phyloP scores from a whole-genome alignment of 2,329 filamentous ascomycete species.

The Fusarium chuoi region DNA sequence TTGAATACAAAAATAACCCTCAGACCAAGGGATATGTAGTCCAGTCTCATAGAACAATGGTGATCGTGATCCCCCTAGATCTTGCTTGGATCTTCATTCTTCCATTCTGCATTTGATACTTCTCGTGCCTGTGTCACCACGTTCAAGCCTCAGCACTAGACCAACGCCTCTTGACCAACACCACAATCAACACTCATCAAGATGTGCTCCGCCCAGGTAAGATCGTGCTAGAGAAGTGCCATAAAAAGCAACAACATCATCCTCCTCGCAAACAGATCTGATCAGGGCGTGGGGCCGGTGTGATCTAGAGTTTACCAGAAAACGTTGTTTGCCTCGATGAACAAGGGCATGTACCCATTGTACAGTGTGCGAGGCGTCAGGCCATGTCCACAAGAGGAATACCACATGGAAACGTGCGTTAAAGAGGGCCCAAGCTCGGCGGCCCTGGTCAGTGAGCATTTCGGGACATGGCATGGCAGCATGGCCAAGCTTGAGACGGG shows the following conservation, averaged over 20 bases:
- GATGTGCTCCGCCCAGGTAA: background rate
- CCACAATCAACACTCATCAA: background rate
- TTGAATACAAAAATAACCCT: background rate
- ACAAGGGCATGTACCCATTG: conserved; percentile 4
- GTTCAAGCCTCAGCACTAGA: conserved; percentile 10
- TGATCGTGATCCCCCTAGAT: background rate
- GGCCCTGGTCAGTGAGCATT: background rate
- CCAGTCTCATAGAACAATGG: conserved; percentile 1
- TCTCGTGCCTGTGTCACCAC: conserved; percentile 14
- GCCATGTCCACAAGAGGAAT: conserved; percentile 14
- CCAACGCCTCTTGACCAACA: conserved; percentile 12
- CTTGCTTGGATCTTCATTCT: conserved; percentile 3
- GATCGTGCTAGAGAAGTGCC: background rate
- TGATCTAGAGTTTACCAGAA: conserved; percentile 4
- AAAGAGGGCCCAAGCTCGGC: conserved; percentile 26
- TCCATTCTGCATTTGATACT: background rate
- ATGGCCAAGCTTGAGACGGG: background rate
- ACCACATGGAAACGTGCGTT: conserved; percentile 26
- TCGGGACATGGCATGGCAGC: background rate
- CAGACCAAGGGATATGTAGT: background rate
- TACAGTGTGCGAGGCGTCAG: conserved; percentile 36
- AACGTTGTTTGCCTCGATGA: conserved; percentile 25
- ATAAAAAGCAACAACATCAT: conserved; percentile 9
- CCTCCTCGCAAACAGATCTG: background rate
- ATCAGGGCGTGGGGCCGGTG: conserved; percentile 13